Conservation (phyloP, 2,329 filamentous ascomycete genomes). For the Rachicladosporium sp. region DNA sequence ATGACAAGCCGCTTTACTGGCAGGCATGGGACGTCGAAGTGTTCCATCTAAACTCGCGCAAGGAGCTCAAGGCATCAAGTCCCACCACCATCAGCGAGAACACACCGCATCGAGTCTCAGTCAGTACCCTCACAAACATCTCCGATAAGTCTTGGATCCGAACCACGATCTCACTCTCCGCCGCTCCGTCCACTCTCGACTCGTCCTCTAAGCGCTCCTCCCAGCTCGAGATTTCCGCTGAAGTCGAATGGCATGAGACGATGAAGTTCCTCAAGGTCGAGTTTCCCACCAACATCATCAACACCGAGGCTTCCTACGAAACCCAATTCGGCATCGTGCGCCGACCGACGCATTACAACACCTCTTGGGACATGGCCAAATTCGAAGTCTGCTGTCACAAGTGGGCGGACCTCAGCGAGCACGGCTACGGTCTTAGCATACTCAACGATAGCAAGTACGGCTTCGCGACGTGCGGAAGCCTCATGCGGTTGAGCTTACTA, state of each 20-base stretch:
- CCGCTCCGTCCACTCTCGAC: constrained; percentile 35
- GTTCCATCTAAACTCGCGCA: constrained; percentile 77
- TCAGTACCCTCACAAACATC: constrained; percentile 76
- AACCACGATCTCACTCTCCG: constrained; percentile 69
- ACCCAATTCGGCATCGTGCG: constrained; percentile 83
- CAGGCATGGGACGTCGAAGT: constrained; percentile 98
- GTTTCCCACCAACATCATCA: constrained; percentile 83
- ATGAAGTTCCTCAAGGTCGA: constrained; percentile 99
- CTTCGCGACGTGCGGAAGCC: constrained; percentile 76
- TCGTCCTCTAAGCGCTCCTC: constrained; percentile 32
- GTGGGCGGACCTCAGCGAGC: constrained; percentile 80
- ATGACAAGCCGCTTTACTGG: constrained; percentile 96
- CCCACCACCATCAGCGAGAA: constrained; percentile 60
- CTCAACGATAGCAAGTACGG: constrained; percentile 95
- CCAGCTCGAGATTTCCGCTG: constrained; percentile 64
- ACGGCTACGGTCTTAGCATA: constrained; percentile 80
- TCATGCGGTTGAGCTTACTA: constrained; percentile 84
- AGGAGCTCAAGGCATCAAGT: constrained; percentile 53
- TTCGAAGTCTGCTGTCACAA: constrained; percentile 96
- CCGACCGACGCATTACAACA: constrained; percentile 95
- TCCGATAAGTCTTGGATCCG: constrained; percentile 77
- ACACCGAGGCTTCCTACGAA: constrained; percentile 89
- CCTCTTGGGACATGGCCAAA: constrained; percentile 93
- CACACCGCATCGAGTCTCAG: constrained; percentile 63
- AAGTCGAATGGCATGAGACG: constrained; percentile 93